Evolutionary conservation across 75 land plant genomes (phyloP).

Genomic region (Sequoiadendron giganteum): DNA sequence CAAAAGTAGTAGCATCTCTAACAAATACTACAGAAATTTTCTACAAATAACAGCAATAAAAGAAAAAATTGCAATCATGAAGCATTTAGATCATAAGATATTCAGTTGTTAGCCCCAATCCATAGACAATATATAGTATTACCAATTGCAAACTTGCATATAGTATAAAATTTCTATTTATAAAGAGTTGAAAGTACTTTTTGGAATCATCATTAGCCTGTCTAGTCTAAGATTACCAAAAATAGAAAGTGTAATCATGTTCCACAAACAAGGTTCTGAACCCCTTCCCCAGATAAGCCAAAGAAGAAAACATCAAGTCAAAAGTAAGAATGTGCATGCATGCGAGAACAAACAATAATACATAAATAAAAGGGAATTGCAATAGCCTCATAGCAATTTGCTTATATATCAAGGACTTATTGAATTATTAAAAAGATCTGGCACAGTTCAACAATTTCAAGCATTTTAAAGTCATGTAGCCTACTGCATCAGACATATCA

Average conservation of each 20-base stretch:
- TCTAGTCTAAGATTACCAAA: neutral
- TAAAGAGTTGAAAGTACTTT: neutral
- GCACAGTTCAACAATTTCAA: neutral
- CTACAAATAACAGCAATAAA: neutral
- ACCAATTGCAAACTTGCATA: neutral
- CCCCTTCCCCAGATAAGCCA: neutral
- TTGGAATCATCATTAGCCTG: neutral
- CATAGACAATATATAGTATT: neutral
- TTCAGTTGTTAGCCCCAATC: neutral
- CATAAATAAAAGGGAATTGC: neutral
- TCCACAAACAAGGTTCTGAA: neutral
- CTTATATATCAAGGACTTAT: neutral
- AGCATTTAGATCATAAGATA: neutral
- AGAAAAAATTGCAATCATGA: neutral
- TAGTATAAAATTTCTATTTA: neutral
- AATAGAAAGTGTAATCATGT: neutral
- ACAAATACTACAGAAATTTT: neutral
- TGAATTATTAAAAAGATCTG: neutral
- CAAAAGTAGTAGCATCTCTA: neutral
- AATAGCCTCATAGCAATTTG: neutral
- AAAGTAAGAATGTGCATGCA: neutral
- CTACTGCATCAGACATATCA: slow-evolving; percentile 93
- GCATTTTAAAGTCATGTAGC: neutral
- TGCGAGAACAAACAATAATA: neutral
- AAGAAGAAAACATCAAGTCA: neutral